Conservation (phyloP, 495 filamentous ascomycete species). For the Penicillium arizonense region DNA sequence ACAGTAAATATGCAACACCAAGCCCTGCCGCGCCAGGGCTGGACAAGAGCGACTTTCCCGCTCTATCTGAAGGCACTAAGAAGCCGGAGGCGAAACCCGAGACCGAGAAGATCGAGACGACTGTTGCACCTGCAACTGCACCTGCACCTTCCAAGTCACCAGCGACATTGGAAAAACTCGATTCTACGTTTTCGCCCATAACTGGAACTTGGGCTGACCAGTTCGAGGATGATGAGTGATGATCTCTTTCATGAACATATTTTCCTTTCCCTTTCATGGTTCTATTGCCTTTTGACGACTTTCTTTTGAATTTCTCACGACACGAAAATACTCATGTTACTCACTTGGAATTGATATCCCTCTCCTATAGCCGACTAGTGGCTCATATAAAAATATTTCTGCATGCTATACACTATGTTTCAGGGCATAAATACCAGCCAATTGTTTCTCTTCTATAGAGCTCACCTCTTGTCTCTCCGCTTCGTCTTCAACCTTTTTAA, state of each 20-base stretch:
- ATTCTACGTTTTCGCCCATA: conserved; percentile 21
- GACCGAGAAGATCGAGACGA: conserved; percentile 5
- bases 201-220: conserved; percentile 43
- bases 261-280: background rate
- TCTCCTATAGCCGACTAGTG: background rate
- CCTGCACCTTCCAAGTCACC: conserved; percentile 5
- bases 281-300: conserved; percentile 1
- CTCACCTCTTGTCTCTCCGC: too few relatives aligned
- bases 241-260: background rate
- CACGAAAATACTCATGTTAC: conserved; percentile 5
- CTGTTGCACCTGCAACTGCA: background rate
- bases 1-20: conserved; percentile 10
- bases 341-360: conserved; percentile 18
- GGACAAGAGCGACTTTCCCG: conserved; percentile 41
- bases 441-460: too few relatives aligned
- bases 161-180: conserved; percentile 23
- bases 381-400: too few relatives aligned
- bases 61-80: conserved; percentile 34
- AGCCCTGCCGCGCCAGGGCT: conserved; percentile 20
- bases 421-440: too few relatives aligned
- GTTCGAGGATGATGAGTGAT: conserved; percentile 26
- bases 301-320: conserved; percentile 15
- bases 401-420: too few relatives aligned
- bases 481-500: too few relatives aligned
- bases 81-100: conserved; percentile 2